Evolutionary conservation across 306 rosid genomes (phyloP).

Genomic region (Dalbergia cultrata): DNA sequence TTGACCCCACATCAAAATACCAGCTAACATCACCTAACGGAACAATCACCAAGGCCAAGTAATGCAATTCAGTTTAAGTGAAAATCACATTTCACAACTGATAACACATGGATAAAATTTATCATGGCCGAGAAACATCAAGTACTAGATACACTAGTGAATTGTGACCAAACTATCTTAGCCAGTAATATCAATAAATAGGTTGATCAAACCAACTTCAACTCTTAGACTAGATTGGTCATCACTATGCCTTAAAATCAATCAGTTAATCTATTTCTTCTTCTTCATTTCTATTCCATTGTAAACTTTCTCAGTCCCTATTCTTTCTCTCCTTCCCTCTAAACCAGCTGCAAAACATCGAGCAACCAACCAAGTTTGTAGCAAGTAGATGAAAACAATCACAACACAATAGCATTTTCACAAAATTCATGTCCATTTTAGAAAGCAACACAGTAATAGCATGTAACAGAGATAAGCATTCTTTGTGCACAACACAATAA

Average conservation of each 20-base stretch:
- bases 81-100: slow-evolving; percentile 4
- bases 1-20: not conserved
- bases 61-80: not conserved
- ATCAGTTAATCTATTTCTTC: slow-evolving; percentile 7
- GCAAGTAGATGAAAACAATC: not conserved
- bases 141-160: not conserved
- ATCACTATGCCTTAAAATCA: slow-evolving; percentile 7
- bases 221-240: not conserved
- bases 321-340: slow-evolving; percentile 3
- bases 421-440: not conserved
- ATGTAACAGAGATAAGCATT: not conserved
- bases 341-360: not conserved
- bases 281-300: not conserved
- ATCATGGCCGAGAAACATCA: not conserved
- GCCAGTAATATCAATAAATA: not conserved
- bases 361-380: not conserved
- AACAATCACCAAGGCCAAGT: not conserved
- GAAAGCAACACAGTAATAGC: not conserved
- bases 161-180: not conserved
- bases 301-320: not conserved
- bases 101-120: not conserved
- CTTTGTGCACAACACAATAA: not conserved
- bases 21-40: not conserved
- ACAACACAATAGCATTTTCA: not conserved
- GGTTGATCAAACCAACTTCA: slow-evolving; percentile 9